These are phyloP conservation scores for Rhodotorula sp. DNA, from an alignment of 1,284 basidiomycete species.

Conservation along the genomic window DNA sequence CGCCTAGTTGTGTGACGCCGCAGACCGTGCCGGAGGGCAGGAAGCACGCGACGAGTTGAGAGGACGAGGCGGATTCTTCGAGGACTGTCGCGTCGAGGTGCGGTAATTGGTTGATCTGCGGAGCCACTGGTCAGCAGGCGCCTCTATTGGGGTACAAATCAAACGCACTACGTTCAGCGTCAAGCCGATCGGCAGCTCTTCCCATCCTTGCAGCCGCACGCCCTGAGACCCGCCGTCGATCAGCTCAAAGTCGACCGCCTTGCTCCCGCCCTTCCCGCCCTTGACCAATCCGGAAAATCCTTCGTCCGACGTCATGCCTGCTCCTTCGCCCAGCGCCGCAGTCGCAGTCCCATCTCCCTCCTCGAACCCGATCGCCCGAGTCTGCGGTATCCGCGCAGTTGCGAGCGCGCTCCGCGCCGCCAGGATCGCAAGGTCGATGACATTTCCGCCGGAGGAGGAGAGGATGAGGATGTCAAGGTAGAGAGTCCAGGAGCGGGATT, in stretches of 20 bases:
- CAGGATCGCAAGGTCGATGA: slow-evolving; percentile 28
- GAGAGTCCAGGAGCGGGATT: slow-evolving; percentile 34
- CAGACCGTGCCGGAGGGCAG: slow-evolving; percentile 19
- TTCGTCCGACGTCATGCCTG: slow-evolving; percentile 12
- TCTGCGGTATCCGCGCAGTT: slow-evolving; percentile 20
- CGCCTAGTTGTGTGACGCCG: slow-evolving; percentile 30
- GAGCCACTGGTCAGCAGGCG: too few species aligned
- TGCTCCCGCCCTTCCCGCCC: slow-evolving; percentile 36
- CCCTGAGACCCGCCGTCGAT: slow-evolving; percentile 32
- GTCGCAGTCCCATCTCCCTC: slow-evolving; percentile 1
- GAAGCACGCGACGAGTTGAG: slow-evolving; percentile 22
- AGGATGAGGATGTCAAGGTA: slow-evolving; percentile 38
- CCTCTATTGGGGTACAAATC: too few species aligned
- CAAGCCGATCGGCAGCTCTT: slow-evolving; percentile 33
- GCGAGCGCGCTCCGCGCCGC: slow-evolving; percentile 35
- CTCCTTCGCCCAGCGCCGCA: slow-evolving; percentile 8
- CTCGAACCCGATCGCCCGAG: slow-evolving; percentile 29
- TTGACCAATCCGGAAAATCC: slow-evolving; percentile 38
- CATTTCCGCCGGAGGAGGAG: slow-evolving; percentile 34
- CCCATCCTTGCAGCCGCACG: slow-evolving; percentile 26
- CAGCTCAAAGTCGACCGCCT: slow-evolving; percentile 39
- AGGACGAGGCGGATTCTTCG: slow-evolving; percentile 25
- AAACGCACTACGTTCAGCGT: slow-evolving; percentile 32
- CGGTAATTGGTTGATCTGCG: slow-evolving; percentile 38
- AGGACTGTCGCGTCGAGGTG: slow-evolving; percentile 36